Evolutionary conservation across 1,284 basidiomycete genomes (phyloP).

Genomic region (Malassezia obtusa): DNA sequence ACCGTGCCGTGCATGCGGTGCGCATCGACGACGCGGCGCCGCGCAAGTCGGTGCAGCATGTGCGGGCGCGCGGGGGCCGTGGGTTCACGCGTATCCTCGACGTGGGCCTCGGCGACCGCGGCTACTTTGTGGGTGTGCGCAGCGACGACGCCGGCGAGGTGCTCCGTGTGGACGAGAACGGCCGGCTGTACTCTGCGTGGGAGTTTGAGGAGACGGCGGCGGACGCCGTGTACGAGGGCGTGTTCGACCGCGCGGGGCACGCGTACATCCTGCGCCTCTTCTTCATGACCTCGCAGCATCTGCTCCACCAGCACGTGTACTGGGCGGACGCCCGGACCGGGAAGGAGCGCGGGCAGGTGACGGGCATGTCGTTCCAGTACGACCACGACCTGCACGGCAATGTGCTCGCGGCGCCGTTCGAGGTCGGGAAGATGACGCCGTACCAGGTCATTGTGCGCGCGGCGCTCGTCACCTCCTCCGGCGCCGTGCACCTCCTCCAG

Average conservation of each 20-base stretch:
- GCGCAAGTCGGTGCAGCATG: slow-evolving; percentile 21
- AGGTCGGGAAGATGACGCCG: slow-evolving; percentile 52
- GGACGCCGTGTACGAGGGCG: slow-evolving; percentile 52
- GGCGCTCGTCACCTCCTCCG: slow-evolving; percentile 64
- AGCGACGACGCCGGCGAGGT: slow-evolving; percentile 31
- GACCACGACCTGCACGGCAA: slow-evolving; percentile 63
- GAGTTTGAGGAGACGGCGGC: slow-evolving; percentile 43
- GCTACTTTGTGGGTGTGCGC: slow-evolving; percentile 29
- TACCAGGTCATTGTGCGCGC: slow-evolving; percentile 53
- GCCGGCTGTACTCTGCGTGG: slow-evolving; percentile 27
- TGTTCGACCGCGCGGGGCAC: slow-evolving; percentile 55
- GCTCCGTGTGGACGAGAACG: slow-evolving; percentile 25
- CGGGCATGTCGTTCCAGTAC: slow-evolving; percentile 63
- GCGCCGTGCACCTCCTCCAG: slow-evolving; percentile 67
- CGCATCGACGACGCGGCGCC: slow-evolving; percentile 22
- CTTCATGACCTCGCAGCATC: slow-evolving; percentile 49
- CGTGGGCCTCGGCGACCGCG: slow-evolving; percentile 32
- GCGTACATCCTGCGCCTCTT: slow-evolving; percentile 63
- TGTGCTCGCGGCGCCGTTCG: slow-evolving; percentile 53
- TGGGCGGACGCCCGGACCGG: slow-evolving; percentile 53
- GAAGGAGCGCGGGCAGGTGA: slow-evolving; percentile 55
- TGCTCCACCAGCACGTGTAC: slow-evolving; percentile 55
- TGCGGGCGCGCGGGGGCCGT: slow-evolving; percentile 13
- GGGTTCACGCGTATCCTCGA: slow-evolving; percentile 23
- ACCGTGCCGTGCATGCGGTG: slow-evolving; percentile 28